Conservation (phyloP, 306 rosid species). For the Acacia melanoxylon region DNA sequence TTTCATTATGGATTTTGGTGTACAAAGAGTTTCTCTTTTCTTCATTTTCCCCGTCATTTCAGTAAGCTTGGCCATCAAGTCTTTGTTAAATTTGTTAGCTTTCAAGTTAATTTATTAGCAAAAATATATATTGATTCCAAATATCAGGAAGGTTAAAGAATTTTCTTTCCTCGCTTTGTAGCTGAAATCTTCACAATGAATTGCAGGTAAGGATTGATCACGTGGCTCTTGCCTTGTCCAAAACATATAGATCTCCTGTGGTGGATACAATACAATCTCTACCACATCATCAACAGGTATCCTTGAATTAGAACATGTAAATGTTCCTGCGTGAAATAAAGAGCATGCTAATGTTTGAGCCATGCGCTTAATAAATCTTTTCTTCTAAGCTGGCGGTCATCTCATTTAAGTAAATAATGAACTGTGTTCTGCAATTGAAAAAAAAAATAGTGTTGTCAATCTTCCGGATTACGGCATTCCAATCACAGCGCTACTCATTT, state of each 20-base stretch:
- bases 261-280: slow-evolving; percentile 89
- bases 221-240: slow-evolving; percentile 85
- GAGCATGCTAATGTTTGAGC: not conserved
- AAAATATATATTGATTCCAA: not conserved
- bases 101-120: not conserved
- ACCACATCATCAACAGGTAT: slow-evolving; percentile 98
- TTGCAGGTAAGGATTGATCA: slow-evolving; percentile 85
- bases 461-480: not conserved
- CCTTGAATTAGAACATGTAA: slow-evolving; percentile 23
- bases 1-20: not conserved
- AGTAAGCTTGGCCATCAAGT: not conserved
- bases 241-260: slow-evolving; percentile 75
- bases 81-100: not conserved
- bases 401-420: not conserved
- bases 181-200: slow-evolving; percentile 20
- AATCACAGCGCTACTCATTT: not conserved
- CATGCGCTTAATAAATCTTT: not conserved
- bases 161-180: not conserved
- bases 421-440: not conserved
- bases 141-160: not conserved
- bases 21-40: not conserved
- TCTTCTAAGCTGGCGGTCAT: not conserved
- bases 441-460: not conserved
- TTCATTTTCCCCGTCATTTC: not conserved
- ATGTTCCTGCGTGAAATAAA: not conserved